These are phyloP conservation scores for Umbelopsis sp. DNA, from an alignment of 371 early-diverging fungal genomes.

Conservation along the genomic window DNA sequence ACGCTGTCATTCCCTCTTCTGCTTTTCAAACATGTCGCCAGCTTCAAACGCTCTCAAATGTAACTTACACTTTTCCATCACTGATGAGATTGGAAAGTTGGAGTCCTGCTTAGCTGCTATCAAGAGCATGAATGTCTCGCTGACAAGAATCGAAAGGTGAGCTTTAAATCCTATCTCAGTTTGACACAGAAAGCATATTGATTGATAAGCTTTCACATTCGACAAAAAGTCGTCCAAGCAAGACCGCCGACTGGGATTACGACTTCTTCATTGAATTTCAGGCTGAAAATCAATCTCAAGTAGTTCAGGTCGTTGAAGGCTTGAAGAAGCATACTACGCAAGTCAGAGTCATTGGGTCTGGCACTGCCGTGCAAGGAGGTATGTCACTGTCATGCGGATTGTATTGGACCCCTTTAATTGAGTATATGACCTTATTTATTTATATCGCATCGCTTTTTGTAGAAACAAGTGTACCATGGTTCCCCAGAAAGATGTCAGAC, in stretches of 20 bases:
- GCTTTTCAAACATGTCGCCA: conserved; percentile 26
- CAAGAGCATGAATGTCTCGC: conserved; percentile 74
- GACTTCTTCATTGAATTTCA: conserved; percentile 93
- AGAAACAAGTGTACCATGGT: conserved; percentile 80
- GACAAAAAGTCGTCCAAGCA: conserved; percentile 72
- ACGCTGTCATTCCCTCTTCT: conserved; percentile 11
- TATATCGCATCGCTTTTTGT: background rate
- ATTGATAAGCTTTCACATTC: background rate
- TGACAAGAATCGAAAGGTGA: conserved; percentile 93
- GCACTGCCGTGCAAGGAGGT: conserved; percentile 24
- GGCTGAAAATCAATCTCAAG: conserved; percentile 58
- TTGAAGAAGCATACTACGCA: conserved; percentile 66
- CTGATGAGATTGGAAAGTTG: conserved; percentile 85
- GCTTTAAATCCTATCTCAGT: conserved; percentile 1
- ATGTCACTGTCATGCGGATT: too few species aligned
- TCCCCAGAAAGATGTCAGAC: conserved; percentile 92
- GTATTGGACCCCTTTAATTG: too few species aligned
- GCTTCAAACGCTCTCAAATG: conserved; percentile 38
- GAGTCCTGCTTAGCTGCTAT: conserved; percentile 83
- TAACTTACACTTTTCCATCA: conserved; percentile 81
- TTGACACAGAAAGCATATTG: background rate
- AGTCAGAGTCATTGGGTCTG: conserved; percentile 60
- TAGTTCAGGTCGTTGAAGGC: conserved; percentile 60
- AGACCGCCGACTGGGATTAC: conserved; percentile 79
- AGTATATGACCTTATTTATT: too few species aligned